These are phyloP conservation scores for Zymoseptoria tritici DNA, from an alignment of 2,329 filamentous ascomycete genomes.

Conservation along the genomic window DNA sequence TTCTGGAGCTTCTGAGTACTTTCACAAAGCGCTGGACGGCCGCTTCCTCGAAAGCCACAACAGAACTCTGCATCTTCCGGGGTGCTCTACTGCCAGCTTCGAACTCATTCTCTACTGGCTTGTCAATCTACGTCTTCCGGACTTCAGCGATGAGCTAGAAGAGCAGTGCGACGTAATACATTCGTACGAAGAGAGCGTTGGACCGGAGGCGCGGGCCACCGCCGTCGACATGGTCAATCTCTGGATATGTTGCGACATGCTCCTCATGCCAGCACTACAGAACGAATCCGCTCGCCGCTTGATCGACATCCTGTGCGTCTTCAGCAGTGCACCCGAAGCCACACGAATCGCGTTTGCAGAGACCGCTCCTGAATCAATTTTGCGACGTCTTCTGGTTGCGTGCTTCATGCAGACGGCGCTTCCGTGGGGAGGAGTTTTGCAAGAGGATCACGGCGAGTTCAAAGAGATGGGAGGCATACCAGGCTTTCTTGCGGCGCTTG, in stretches of 20 bases:
- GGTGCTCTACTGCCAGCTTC: not conserved
- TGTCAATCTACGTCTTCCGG: not conserved
- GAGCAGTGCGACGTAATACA: not conserved
- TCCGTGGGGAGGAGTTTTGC: too few relatives aligned
- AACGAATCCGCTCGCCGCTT: not conserved
- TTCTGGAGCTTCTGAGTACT: constrained; percentile 4
- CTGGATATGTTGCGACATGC: constrained; percentile 1
- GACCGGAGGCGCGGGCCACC: not conserved
- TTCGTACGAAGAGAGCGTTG: too few relatives aligned
- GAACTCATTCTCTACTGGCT: constrained; percentile 3
- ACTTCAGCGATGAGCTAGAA: not conserved
- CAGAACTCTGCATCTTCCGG: constrained; percentile 2
- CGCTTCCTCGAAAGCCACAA: constrained; percentile 1
- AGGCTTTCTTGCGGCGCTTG: not conserved
- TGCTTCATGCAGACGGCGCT: not conserved
- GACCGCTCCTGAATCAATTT: too few relatives aligned
- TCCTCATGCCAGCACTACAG: constrained; percentile 3
- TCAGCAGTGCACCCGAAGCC: not conserved
- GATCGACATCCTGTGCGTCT: not conserved
- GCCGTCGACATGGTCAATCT: not conserved
- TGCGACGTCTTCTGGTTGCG: not conserved
- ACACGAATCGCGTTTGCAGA: not conserved
- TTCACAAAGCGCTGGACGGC: constrained; percentile 1
- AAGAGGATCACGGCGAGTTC: not conserved
- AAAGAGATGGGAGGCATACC: not conserved